Conservation (phyloP, 1,284 basidiomycete species). For the Serendipita sp. region DNA sequence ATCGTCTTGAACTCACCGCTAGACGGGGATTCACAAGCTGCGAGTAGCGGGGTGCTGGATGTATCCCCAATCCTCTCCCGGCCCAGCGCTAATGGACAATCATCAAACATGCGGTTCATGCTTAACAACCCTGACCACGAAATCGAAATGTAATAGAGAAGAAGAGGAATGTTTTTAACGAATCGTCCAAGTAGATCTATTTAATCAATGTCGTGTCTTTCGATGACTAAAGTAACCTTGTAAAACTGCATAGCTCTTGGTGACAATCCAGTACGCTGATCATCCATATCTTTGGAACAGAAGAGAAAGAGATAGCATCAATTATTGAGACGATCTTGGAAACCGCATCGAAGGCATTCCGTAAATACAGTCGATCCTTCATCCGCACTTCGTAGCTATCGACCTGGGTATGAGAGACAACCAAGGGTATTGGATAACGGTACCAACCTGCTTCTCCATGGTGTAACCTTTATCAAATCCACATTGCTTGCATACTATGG, state of each 20-base stretch:
- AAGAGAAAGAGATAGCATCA: not conserved
- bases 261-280: not conserved
- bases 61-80: not conserved
- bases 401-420: slow-evolving; percentile 14
- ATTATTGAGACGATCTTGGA: not conserved
- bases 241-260: not conserved
- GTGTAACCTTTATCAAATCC: slow-evolving; percentile 69
- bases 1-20: not conserved
- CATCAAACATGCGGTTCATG: not conserved
- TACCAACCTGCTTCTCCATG: slow-evolving; percentile 57
- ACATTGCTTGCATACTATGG: slow-evolving; percentile 86
- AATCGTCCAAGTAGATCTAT: not conserved
- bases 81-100: not conserved
- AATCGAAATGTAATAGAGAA: not conserved
- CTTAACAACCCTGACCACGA: not conserved
- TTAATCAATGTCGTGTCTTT: not conserved
- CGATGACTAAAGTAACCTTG: not conserved
- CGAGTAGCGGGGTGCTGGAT: slow-evolving; percentile 3
- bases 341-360: slow-evolving; percentile 21
- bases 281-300: not conserved
- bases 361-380: slow-evolving; percentile 70
- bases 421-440: not conserved
- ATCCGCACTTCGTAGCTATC: slow-evolving; percentile 72
- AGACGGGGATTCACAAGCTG: not conserved
- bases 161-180: not conserved